These are phyloP conservation scores for Cylindrodendrum hubeiense DNA, from an alignment of 2,329 filamentous ascomycete genomes.

Conservation along the genomic window DNA sequence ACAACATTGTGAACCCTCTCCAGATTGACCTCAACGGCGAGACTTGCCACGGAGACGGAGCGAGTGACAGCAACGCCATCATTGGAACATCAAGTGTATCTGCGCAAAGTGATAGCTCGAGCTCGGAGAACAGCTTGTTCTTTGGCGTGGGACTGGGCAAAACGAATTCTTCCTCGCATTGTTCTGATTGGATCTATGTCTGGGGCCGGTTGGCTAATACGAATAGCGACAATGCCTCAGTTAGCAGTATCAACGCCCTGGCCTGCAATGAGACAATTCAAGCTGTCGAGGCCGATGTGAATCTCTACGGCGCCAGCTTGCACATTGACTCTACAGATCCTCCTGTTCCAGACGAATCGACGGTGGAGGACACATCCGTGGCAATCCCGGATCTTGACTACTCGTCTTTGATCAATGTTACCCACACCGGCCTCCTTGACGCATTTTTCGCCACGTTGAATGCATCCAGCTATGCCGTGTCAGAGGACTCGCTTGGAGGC, in stretches of 20 bases:
- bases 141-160: slow-evolving; percentile 39
- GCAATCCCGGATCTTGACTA: slow-evolving; percentile 47
- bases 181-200: slow-evolving; percentile 50
- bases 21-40: slow-evolving; percentile 40
- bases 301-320: slow-evolving; percentile 39
- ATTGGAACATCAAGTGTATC: slow-evolving; percentile 29
- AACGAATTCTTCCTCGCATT: slow-evolving; percentile 40
- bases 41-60: slow-evolving; percentile 28
- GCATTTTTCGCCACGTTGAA: slow-evolving; percentile 52
- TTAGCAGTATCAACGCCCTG: slow-evolving; percentile 48
- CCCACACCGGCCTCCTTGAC: slow-evolving; percentile 46
- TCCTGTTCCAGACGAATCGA: slow-evolving; percentile 44
- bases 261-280: slow-evolving; percentile 55
- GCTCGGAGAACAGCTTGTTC: slow-evolving; percentile 4
- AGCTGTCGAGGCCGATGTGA: slow-evolving; percentile 41
- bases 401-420: slow-evolving; percentile 42
- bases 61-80: slow-evolving; percentile 31
- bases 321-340: slow-evolving; percentile 45
- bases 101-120: neutral
- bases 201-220: slow-evolving; percentile 49
- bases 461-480: slow-evolving; percentile 49
- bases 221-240: slow-evolving; percentile 39
- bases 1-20: slow-evolving; percentile 35
- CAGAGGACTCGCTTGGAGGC: slow-evolving; percentile 39
- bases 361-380: slow-evolving; percentile 32